These are phyloP conservation scores for Sphagnum contortum DNA, from an alignment of 225 moss, liverwort and hornwort genomes.

Conservation along the genomic window DNA sequence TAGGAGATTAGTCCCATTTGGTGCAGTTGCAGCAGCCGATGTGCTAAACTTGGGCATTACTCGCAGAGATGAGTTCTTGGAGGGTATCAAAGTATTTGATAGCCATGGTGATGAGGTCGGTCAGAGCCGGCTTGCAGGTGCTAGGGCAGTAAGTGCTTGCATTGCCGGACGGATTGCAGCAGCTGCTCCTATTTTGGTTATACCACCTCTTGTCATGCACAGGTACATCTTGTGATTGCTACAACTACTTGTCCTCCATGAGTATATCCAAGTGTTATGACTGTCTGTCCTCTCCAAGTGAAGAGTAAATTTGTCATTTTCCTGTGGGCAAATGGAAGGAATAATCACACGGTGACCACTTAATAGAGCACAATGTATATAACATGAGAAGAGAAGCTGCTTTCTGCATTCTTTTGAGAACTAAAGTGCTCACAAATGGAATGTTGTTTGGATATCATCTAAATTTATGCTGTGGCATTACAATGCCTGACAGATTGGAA, in stretches of 20 bases:
- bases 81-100: constrained; percentile 79
- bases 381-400: too few relatives aligned
- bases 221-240: constrained; percentile 26
- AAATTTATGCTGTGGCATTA: neutral
- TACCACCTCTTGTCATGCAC: constrained; percentile 82
- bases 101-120: constrained; percentile 74
- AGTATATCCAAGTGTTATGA: neutral
- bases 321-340: too few relatives aligned
- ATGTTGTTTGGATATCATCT: too few relatives aligned
- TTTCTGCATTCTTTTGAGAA: too few relatives aligned
- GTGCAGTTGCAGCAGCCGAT: constrained; percentile 93
- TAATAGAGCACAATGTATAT: too few relatives aligned
- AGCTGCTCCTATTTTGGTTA: constrained; percentile 84
- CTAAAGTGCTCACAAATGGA: too few relatives aligned
- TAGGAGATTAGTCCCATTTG: constrained; percentile 88
- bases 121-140: constrained; percentile 68
- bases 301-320: too few relatives aligned
- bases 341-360: too few relatives aligned
- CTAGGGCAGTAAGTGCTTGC: constrained; percentile 83
- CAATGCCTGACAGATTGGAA: constrained; percentile 51
- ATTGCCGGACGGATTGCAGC: constrained; percentile 84
- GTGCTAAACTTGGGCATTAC: constrained; percentile 90
- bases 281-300: too few relatives aligned
- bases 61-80: constrained; percentile 70
- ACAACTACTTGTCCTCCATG: neutral